Evolutionary conservation across 164 flowering plant species (phyloP), one percentile per base, ranked within the genome.

Genomic region (Sedum album): DNA sequence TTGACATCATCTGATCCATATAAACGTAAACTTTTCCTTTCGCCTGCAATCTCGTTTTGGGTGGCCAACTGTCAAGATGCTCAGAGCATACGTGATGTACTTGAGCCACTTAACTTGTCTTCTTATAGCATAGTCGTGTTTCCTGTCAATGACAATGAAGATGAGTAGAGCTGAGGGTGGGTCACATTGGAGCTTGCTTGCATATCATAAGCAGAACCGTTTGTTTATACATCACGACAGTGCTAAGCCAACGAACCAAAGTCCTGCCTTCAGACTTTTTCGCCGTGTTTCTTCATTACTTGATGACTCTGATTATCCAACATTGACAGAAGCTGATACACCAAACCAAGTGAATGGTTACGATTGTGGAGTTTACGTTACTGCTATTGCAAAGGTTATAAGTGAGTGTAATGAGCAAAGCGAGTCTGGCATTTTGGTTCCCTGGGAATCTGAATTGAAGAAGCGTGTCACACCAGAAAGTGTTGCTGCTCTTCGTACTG

Each of bases 121-220:
- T 74, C 69, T 1, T 84, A 73, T 76, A 77, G 80, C 18, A 49
- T 93, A 46, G 77, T 91, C 1, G 68, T 93, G 2, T 89, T 93
- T 68, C 76, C 91, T 10, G 78, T 91, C 42, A 93, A 93, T 66
- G 64, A 91, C 73, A 93, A 93, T 25, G 77, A 70, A 1, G 88
- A 93, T 89, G 53, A 76, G 55, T 53, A 33, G 13, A 26, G 85
- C 90, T 66, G 96, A 85, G 75, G 96, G 95, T 33, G 97, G 98
- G 26, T 65, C 71, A 30, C 98, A 93, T 69, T 93, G 98, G 98
- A 93, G 96, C 76, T 78, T 89, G 68, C 90, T 91, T 68, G 96
- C 74, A 20, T 91, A 73, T 67, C 74, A 78, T 41, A 82, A 86
- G 73, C 64, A 66, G 10, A 66, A 73, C n/a, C 80, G 81, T 44